Conservation (phyloP, 140 eudicot genomes). For the Anethum foeniculum region DNA sequence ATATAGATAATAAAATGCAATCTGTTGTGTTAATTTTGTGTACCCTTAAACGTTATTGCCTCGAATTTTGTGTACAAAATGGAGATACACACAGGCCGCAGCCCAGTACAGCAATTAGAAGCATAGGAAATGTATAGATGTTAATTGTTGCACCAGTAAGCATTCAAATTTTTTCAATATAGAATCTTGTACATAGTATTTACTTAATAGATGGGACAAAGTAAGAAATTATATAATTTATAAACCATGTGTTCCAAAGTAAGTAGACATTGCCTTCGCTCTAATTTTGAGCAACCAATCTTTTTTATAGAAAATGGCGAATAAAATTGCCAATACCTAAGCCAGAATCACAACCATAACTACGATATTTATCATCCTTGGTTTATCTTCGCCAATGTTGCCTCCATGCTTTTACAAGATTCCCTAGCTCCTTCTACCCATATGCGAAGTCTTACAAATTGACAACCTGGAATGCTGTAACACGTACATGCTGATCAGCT, state of each 20-base stretch:
- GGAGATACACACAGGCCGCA: not conserved
- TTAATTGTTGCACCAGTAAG: not conserved
- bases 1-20: not conserved
- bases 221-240: not conserved
- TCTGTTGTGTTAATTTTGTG: not conserved
- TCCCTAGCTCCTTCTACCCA: not conserved
- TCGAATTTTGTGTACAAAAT: not conserved
- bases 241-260: slow-evolving; percentile 31
- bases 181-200: not conserved
- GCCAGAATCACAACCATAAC: slow-evolving; percentile 23
- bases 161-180: not conserved
- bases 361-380: slow-evolving; percentile 20
- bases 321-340: slow-evolving; percentile 24
- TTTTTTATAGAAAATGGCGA: slow-evolving; percentile 13
- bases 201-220: not conserved
- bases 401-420: slow-evolving; percentile 2
- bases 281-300: slow-evolving; percentile 24
- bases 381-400: slow-evolving; percentile 11
- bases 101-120: not conserved
- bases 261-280: slow-evolving; percentile 28
- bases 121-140: not conserved
- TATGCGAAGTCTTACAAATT: not conserved
- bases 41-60: not conserved
- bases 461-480: not conserved
- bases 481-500: not conserved